A percentile compares a stretch with the other conserved stretches of the same genome.
Conservation (phyloP, 2,329 filamentous ascomycete genomes). For the Ascochyta pisi region DNA sequence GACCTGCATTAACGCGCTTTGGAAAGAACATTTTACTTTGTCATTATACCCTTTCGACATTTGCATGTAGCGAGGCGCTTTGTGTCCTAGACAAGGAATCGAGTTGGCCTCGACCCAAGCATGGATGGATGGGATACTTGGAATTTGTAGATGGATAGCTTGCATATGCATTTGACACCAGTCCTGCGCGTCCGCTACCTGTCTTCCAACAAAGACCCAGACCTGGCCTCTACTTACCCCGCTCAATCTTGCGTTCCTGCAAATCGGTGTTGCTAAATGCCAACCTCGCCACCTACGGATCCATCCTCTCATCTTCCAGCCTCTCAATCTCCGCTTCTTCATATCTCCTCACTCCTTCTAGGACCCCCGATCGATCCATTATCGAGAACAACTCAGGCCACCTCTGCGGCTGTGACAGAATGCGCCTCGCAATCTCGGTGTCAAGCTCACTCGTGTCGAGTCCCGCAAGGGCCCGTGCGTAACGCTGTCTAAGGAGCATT, state of each 20-base stretch:
- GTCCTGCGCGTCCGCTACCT: neutral
- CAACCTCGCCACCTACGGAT: neutral
- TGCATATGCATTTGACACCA: conserved; percentile 8
- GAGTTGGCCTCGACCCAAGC: neutral
- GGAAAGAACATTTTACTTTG: conserved; percentile 16
- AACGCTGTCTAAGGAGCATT: neutral
- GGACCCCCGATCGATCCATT: neutral
- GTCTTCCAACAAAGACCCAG: neutral
- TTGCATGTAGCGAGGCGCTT: conserved; percentile 18
- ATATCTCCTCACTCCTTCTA: neutral
- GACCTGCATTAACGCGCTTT: neutral
- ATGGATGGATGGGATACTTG: neutral
- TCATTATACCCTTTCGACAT: conserved; percentile 21
- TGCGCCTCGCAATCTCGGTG: neutral
- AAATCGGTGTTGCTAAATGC: no score
- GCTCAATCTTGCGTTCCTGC: neutral
- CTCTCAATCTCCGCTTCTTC: neutral
- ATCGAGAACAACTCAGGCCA: neutral
- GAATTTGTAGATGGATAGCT: conserved; percentile 5
- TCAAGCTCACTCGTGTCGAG: neutral
- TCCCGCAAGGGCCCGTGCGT: neutral
- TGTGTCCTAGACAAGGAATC: conserved; percentile 4
- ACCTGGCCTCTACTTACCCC: neutral
- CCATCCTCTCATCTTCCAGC: neutral
- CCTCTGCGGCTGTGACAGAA: neutral